Base-by-base conservation (phyloP, 164 flowering plant species). In the Protea cynaroides region DNA sequence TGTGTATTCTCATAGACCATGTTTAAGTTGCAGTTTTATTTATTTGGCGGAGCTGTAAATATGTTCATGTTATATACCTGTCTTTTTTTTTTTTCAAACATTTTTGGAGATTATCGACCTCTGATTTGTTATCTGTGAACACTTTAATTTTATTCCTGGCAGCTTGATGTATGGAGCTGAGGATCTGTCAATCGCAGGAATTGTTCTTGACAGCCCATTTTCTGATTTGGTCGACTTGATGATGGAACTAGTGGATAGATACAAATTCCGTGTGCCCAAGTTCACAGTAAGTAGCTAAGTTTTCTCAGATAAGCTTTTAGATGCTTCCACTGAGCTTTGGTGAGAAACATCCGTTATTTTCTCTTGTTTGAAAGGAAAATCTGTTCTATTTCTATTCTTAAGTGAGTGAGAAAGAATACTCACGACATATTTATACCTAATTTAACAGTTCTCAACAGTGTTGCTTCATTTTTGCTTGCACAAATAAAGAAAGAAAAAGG, bases 141-240 rank as follows among this genome's bases (percentile, higher is more conserved):
- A 49, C 3, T 49, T 15, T 29, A 2, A 49, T 12, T n/a, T 57
- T 24, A 57, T 67, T 49, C 18, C 25, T 68, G 22, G 59, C 89
- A 94, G 99, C 80, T 82, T 94, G 61, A 75, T 94, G 88, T 94
- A 94, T 81, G 99, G 97, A 68, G 97, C 96, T 68, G 99, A 89
- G 79, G 99, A 94, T 78, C 99, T 96, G 49, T 89, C 97, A 59
- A 86, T 94, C 24, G 99, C 99, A 43, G 99, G 97, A 71, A 89
- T 94, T 96, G 97, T 94, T 71, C 87, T 94, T 65, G 99, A 94
- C 81, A 94, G 99, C 65, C 96, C 99, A 13, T 94, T 94, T 74
- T 91, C 96, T 61, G 89, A 88, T 77, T 81, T 94, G 80, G 90
- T 91, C 64, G 91, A 91, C 70, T 78, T 94, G 78, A 94, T 94